These are phyloP conservation scores for Lactarius deliciosus DNA, from an alignment of 768 basidiomycete genomes.

Conservation along the genomic window DNA sequence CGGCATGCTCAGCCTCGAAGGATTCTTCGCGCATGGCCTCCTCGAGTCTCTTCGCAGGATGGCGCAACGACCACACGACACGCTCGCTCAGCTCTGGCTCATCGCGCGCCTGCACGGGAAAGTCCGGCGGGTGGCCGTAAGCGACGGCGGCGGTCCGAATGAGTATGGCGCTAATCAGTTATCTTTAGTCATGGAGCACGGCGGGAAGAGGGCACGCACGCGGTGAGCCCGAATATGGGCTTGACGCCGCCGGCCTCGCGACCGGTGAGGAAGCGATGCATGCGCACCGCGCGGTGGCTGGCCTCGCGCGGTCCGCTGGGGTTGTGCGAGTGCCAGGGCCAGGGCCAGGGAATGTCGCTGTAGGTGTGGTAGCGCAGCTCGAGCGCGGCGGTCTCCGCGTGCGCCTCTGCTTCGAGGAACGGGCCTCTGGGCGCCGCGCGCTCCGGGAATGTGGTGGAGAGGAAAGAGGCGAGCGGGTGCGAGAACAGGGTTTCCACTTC, in stretches of 20 bases:
- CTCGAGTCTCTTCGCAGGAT: constrained; percentile 31
- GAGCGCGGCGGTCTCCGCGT: constrained; percentile 33
- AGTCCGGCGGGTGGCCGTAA: constrained; percentile 47
- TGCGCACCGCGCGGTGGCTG: constrained; percentile 40
- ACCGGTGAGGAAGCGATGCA: constrained; percentile 84
- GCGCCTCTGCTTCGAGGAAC: constrained; percentile 50
- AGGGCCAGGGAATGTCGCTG: constrained; percentile 51
- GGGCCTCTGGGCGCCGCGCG: constrained; percentile 14
- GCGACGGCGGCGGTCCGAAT: constrained; percentile 51
- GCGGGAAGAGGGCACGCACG: constrained; percentile 49
- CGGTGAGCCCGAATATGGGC: constrained; percentile 85
- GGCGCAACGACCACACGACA: constrained; percentile 44
- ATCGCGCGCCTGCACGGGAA: constrained; percentile 44
- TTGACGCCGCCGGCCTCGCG: constrained; percentile 82
- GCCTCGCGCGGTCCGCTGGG: background rate
- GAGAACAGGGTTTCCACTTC: constrained; percentile 86
- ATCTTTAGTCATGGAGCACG: background rate
- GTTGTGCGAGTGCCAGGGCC: constrained; percentile 36
- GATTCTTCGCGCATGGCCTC: constrained; percentile 33
- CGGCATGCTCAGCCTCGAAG: constrained; percentile 31
- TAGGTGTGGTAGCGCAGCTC: constrained; percentile 68
- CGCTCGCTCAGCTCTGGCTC: constrained; percentile 44
- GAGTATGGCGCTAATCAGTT: constrained; percentile 46
- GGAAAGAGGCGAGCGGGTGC: constrained; percentile 75
- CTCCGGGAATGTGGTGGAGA: constrained; percentile 51